Base-by-base conservation (phyloP, 495 filamentous ascomycete genomes). In the Neurospora sp. region DNA sequence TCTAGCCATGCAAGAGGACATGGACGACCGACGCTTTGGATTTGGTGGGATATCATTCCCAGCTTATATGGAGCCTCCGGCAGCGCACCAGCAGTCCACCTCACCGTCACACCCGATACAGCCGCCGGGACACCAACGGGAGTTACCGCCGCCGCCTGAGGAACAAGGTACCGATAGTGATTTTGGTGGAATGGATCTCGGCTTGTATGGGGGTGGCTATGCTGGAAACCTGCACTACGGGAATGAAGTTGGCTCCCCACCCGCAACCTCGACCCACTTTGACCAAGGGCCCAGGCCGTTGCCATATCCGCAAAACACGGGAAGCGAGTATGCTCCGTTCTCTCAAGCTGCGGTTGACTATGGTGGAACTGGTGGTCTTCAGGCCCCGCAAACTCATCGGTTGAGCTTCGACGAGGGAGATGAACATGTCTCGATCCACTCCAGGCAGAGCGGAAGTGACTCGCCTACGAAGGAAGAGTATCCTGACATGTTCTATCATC, bases 361-460 rank as follows among this genome's bases (percentile, higher is more conserved):
- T 37, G 91, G 87, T 40, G 96, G 92, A 16, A 97, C 94, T 14
- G 95, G 94, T 16, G 95, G 95, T 4, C 83, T 97, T 22, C 87
- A 92, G 22, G 88, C 92, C 72, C 94, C 94, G 20, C 86, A 85
- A 65, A 85, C 85, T 0, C 88, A 90, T 73, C 83, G 93, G 70
- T 84, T 95, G 77, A 97, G 95, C 79, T 98, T 95, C 76, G 96
- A 99, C 77, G 94, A 98, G 79, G 96, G 93, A 0, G 96, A 97
- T 77, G 96, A 99, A 76, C 84, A 78, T 75, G 92, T 78, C 75
- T 87, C 74, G 70, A 81, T 83, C 75, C 83, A 81, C 79, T 88
- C 77, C 75, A 85, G 74, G 77, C 85, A 74, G 81, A 90, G 77
- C 83, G 84, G 80, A 75, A 90, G 85, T 74, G 87, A 88, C n/a